Conservation (phyloP, 2,329 filamentous ascomycete species). For the Fusarium pseudograminearum region DNA sequence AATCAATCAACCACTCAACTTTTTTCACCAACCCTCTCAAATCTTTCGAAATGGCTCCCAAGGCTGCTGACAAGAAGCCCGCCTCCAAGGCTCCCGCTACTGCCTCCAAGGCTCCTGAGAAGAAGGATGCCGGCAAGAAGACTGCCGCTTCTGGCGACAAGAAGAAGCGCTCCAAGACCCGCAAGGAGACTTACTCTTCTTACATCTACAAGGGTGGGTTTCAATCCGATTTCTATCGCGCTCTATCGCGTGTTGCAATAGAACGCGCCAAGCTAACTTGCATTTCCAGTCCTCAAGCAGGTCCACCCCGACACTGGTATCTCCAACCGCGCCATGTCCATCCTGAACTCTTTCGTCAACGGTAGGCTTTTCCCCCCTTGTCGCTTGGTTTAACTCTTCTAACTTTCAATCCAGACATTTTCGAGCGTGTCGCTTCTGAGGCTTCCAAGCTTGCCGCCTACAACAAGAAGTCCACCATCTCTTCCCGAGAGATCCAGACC, state of each 20-base stretch:
- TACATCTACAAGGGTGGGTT: slow-evolving; percentile 99
- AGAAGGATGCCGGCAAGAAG: slow-evolving; percentile 99
- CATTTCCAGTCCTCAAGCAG: slow-evolving; percentile 90
- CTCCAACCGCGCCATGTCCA: slow-evolving; percentile 99
- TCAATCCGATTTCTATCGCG: slow-evolving; percentile 15
- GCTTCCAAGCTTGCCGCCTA: slow-evolving; percentile 99
- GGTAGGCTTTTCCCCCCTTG: slow-evolving; percentile 66
- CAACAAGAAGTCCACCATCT: slow-evolving; percentile 99
- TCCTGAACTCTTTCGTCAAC: slow-evolving; percentile 99
- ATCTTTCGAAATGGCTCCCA: slow-evolving; percentile 83
- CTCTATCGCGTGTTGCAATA: slow-evolving; percentile 7
- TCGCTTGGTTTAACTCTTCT: background rate
- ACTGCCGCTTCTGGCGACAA: slow-evolving; percentile 95
- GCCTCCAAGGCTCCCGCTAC: slow-evolving; percentile 93
- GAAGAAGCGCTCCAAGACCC: slow-evolving; percentile 99
- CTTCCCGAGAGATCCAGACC: slow-evolving; percentile 98
- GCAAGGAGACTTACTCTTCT: slow-evolving; percentile 99
- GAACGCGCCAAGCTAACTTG: slow-evolving; percentile 38
- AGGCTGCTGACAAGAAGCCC: slow-evolving; percentile 98
- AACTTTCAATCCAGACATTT: slow-evolving; percentile 78
- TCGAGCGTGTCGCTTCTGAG: slow-evolving; percentile 98
- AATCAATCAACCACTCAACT: slow-evolving; percentile 13
- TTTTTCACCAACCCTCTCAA: slow-evolving; percentile 27
- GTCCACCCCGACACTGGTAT: slow-evolving; percentile 99
- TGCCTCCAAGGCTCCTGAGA: slow-evolving; percentile 79